Evolutionary conservation across 192 early-diverging fungal species (phyloP), one percentile per base, ranked within the genome.

Genomic region (Kappamyces sp.): DNA sequence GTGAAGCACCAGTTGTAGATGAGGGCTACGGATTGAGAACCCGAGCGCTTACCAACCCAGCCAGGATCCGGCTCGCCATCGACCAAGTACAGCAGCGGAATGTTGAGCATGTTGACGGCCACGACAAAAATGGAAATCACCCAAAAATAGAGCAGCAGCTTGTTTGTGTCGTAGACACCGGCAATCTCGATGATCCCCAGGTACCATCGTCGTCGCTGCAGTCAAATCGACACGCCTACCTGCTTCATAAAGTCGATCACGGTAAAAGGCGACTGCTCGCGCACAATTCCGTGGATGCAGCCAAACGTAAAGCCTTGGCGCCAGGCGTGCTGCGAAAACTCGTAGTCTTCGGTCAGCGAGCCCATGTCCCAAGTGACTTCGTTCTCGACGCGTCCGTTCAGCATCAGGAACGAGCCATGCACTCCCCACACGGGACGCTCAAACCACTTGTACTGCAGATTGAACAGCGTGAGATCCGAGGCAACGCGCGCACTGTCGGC

Each of bases 1-100:
- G 47, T 47, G 49, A 59, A 48, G 47, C 57, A 59, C 4, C 57
- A 59, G 57, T 59, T 47, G n/a, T 59, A 53, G 49, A 47, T 11
- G 5, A n/a, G n/a, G n/a, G n/a, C n/a, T n/a, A n/a, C n/a, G n/a
- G n/a, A n/a, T n/a, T n/a, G n/a, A n/a, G n/a, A n/a, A n/a, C n/a
- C n/a, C n/a, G 12, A 50, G n/a, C 33, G 38, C n/a, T n/a, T n/a
- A n/a, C n/a, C n/a, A 37, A 22, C 11, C 57, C 57, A 5, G 52
- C n/a, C 57, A 41, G 52, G 7, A 41, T 41, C 5, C 47, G 57
- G 4, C 31, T 59, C 5, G 43, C 57, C 8, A 59, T 12, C 43
- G 11, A 12, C n/a, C 11, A n/a, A 45, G 41, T 15, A 37, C 32
- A 8, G 36, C 51, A 22, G 61, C n/a, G 54, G 7, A 29, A 59